Base-by-base conservation (phyloP, 108 stramenopile species). In the Licmophora abbreviata region DNA sequence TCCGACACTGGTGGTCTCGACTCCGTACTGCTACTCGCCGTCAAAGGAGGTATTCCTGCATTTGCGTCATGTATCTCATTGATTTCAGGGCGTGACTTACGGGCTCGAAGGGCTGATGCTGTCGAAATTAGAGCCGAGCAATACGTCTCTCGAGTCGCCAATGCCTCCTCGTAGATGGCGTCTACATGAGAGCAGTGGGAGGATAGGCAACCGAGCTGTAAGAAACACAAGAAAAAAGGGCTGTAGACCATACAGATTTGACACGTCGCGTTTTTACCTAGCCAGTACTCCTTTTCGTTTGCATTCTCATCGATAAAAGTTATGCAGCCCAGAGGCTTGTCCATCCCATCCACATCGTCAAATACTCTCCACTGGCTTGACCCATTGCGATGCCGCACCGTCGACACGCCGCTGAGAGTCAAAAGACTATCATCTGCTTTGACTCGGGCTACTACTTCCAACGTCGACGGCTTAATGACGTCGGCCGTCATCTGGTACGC, bases 271-370 rank as follows among this genome's bases (percentile, higher is more conserved):
- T n/a, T n/a, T n/a, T n/a, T 48, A 57, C 69, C 74, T 66, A 40
- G 41, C 74, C 74, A 82, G 54, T 89, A 89, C 29, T 80, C 78
- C 37, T 59, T 59, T 53, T 89, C 83, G 32, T 74, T 81, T 8
- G 77, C 87, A 38, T 79, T 63, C 15, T 51, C 63, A 62, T 89
- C 87, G 56, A 89, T 83, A 46, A 77, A 89, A 21, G 67, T 73
- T 20, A 83, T 68, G 38, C 46, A 57, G 18, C 87, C 87, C 21
- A 89, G 55, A 12, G 70, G 66, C 9, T 73, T 48, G 50, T 76
- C 71, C 60, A 63, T 58, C 17, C 72, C 68, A 18, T 85, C 78
- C 1, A 81, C 69, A 69, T 80, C 52, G 21, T 60, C 64, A 48
- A 65, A 69, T 10, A 62, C 54, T 36, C 58, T 58, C 81, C 79